phyloP scores from a whole-genome alignment of 108 stramenopile genomes.

The Discostella pseudostelligera region DNA sequence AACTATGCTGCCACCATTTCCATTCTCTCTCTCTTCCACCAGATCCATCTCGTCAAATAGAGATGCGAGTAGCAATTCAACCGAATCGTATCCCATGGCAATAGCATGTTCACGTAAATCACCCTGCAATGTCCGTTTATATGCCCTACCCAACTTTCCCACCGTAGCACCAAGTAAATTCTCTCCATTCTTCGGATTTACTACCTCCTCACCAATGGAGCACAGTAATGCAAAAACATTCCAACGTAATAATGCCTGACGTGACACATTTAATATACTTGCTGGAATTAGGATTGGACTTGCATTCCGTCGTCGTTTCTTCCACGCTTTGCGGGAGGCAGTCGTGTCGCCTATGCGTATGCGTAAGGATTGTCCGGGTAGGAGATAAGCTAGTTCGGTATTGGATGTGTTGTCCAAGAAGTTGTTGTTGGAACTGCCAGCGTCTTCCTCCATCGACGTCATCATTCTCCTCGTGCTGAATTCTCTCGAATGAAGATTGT shows the following conservation, averaged over 20 bases:
- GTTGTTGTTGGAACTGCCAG: not conserved
- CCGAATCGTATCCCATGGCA: constrained; percentile 57
- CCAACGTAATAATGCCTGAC: constrained; percentile 62
- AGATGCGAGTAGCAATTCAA: constrained; percentile 48
- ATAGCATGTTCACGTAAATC: constrained; percentile 57
- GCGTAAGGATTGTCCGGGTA: constrained; percentile 62
- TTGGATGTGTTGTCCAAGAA: not conserved
- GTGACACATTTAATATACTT: constrained; percentile 68
- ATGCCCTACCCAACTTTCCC: constrained; percentile 36
- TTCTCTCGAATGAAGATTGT: no score
- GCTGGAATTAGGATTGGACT: constrained; percentile 80
- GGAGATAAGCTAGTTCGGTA: constrained; percentile 31
- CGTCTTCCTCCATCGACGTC: not conserved
- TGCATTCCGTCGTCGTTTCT: constrained; percentile 80
- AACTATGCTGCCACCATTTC: constrained; percentile 10
- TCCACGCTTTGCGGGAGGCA: constrained; percentile 83
- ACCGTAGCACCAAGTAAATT: constrained; percentile 10
- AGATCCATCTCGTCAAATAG: constrained; percentile 53
- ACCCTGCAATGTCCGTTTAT: constrained; percentile 39
- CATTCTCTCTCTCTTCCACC: constrained; percentile 47
- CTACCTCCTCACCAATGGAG: constrained; percentile 50
- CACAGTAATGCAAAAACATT: constrained; percentile 72
- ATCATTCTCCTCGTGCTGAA: not conserved
- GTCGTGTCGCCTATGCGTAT: constrained; percentile 77
- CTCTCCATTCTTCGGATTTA: constrained; percentile 1